Base-by-base conservation (phyloP, 2,329 filamentous ascomycete genomes). In the Colletotrichum lupini region DNA sequence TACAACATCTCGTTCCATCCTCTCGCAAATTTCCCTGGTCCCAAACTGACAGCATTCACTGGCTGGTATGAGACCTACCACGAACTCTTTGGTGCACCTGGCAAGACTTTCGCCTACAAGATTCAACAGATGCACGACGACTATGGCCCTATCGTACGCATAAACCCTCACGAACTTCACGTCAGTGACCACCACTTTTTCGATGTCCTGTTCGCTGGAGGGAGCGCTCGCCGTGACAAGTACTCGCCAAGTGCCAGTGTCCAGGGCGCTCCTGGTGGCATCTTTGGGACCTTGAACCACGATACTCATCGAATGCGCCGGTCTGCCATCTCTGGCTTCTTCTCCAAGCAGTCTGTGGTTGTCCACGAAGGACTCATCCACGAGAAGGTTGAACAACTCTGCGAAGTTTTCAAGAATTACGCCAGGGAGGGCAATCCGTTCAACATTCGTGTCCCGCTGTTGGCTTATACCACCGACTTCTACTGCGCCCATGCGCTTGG, bases 31-130 rank as follows among this genome's bases (percentile, higher is more conserved):
- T 77, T 83, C 30, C 81, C 82, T 0, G 81, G 82, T 5, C 80
- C 81, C 2, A 80, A 77, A 58, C 70, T 82, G 9, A 77, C 80
- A 0, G 81, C 81, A 0, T 57, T 78, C 9, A 81, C 79, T 0
- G 73, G 76, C 32, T 78, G 76, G 70, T 80, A 81, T 55, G 81
- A 84, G 67, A 79, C 77, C 22, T 83, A 79, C 74, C 80, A 78
- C 66, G 79, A 82, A 72, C 73, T 81, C n/a, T 24, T 19, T 70
- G 57, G 30, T 60, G 5, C 26, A 14, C 49, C 28, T 2, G 35
- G 59, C 8, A 61, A 63, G 3, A 63, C 72, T 26, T 72, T 63
- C 26, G n/a, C 49, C 26, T 62, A 53, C 16, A n/a, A 70, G 24
- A 69, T 75, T 32, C 55, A 58, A 32, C 24, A 58, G 14, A 42